These are phyloP conservation scores for Candida fluviatilis DNA, from an alignment of 805 yeast genomes.

Conservation along the genomic window DNA sequence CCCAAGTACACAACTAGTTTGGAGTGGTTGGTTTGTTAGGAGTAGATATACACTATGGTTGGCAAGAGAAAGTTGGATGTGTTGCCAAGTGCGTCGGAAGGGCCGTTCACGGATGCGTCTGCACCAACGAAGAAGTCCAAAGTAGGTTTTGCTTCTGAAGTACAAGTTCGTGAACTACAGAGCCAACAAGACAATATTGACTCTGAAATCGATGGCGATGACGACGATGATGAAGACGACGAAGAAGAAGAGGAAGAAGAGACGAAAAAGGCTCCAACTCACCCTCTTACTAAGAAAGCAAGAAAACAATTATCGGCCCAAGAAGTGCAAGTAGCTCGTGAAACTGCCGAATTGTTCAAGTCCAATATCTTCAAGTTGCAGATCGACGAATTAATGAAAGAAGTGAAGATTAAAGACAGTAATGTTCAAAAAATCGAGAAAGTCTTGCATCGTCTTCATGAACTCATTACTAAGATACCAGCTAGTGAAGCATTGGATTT, in stretches of 20 bases:
- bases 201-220: slow-evolving; percentile 9
- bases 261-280: slow-evolving; percentile 5
- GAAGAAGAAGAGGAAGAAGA: slow-evolving; percentile 9
- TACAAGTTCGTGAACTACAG: not conserved
- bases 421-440: slow-evolving; percentile 66
- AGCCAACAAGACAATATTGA: not conserved
- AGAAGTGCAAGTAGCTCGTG: slow-evolving; percentile 87
- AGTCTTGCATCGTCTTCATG: slow-evolving; percentile 70
- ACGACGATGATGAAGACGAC: slow-evolving; percentile 14
- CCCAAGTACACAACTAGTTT: not conserved
- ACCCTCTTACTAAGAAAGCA: slow-evolving; percentile 30
- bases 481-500: slow-evolving; percentile 48
- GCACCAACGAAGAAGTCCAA: not conserved
- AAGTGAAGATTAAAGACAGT: slow-evolving; percentile 68
- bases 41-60: not conserved
- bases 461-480: slow-evolving; percentile 61
- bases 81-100: not conserved
- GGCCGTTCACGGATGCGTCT: not conserved
- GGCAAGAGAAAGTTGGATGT: slow-evolving; percentile 1
- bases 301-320: slow-evolving; percentile 54
- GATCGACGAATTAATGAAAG: slow-evolving; percentile 85
- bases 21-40: not conserved
- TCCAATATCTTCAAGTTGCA: slow-evolving; percentile 93
- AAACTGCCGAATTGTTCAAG: slow-evolving; percentile 90
- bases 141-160: not conserved